These are phyloP conservation scores for Penstemon davidsonii DNA, from an alignment of 257 asterid genomes.

Conservation along the genomic window DNA sequence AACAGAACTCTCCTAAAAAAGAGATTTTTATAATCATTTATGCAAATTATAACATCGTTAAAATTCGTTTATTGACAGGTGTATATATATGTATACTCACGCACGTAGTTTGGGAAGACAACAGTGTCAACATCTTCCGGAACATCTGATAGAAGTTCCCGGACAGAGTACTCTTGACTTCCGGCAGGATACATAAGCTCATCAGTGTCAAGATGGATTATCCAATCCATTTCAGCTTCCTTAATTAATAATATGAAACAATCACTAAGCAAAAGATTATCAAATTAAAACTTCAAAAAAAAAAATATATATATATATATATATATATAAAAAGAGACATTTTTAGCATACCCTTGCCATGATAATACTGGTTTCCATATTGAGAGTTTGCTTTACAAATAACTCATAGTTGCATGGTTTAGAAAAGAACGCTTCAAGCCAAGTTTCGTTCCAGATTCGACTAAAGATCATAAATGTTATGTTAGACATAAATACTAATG, in stretches of 20 bases:
- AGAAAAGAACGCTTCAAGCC: constrained; percentile 30
- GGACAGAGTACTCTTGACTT: constrained; percentile 39
- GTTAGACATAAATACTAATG: neutral
- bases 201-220: constrained; percentile 56
- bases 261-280: neutral
- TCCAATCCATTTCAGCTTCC: constrained; percentile 65
- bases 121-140: constrained; percentile 43
- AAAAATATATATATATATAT: too few species aligned
- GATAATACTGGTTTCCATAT: constrained; percentile 36
- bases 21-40: neutral
- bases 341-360: constrained; percentile 36
- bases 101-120: constrained; percentile 49
- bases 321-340: neutral
- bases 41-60: neutral
- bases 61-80: neutral
- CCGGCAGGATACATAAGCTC: constrained; percentile 58
- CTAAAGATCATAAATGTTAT: constrained; percentile 16
- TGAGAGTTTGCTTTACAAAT: constrained; percentile 37
- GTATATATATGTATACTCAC: constrained; percentile 11
- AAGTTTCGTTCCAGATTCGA: constrained; percentile 38
- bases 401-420: constrained; percentile 46
- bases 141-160: constrained; percentile 34
- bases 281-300: neutral
- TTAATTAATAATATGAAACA: constrained; percentile 3
- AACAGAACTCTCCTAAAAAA: constrained; percentile 49